A percentile compares a stretch with the other conserved stretches of the same genome.
These are phyloP conservation scores for Phytomonas sp. DNA, from an alignment of 208 protist species.

Conservation along the genomic window DNA sequence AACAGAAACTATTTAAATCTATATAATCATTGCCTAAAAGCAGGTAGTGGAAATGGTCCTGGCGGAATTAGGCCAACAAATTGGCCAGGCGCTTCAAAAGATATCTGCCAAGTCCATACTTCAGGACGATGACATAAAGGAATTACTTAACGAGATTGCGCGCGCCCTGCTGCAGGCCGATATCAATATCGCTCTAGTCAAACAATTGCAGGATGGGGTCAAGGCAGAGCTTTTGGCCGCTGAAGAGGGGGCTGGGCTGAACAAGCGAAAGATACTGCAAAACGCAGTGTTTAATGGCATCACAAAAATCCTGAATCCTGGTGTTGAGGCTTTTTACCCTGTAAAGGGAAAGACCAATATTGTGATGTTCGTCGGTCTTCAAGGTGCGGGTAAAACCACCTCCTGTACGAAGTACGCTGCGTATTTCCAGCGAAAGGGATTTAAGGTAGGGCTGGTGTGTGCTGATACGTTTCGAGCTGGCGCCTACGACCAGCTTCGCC, in stretches of 20 bases:
- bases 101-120: constrained; percentile 91
- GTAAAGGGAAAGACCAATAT: constrained; percentile 95
- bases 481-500: constrained; percentile 97
- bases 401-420: constrained; percentile 97
- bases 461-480: constrained; percentile 98
- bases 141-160: constrained; percentile 93
- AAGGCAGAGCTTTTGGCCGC: constrained; percentile 90
- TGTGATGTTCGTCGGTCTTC: constrained; percentile 99
- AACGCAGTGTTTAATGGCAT: constrained; percentile 95
- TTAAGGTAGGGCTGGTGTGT: constrained; percentile 95
- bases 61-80: constrained; percentile 89
- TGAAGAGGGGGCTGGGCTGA: constrained; percentile 91
- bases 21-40: constrained; percentile 15
- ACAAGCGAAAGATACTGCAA: constrained; percentile 95
- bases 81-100: constrained; percentile 89
- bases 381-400: constrained; percentile 97
- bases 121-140: constrained; percentile 92
- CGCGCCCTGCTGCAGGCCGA: constrained; percentile 95
- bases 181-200: constrained; percentile 94
- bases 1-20: not conserved
- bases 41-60: constrained; percentile 73
- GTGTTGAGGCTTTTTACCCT: constrained; percentile 92
- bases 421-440: constrained; percentile 94
- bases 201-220: constrained; percentile 90
- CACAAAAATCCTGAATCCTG: constrained; percentile 95